Evolutionary conservation across 1,139 yeast species (phyloP).

Genomic region (Nakaseomyces kungkrabaensis): DNA sequence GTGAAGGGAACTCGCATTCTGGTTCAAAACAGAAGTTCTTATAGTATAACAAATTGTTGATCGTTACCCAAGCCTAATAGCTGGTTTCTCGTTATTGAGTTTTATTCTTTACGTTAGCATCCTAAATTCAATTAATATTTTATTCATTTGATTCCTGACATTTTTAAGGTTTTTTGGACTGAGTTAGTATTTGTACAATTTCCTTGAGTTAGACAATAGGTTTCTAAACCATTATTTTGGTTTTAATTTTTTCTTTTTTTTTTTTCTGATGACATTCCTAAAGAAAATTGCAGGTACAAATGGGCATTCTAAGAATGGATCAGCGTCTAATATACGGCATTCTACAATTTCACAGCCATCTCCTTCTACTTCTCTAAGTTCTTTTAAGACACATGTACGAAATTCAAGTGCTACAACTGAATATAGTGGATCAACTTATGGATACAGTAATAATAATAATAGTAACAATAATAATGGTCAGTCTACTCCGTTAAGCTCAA

Average conservation of each 20-base stretch:
- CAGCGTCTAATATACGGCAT: conserved; percentile 13
- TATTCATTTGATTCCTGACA: too few relatives aligned
- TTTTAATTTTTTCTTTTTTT: background rate
- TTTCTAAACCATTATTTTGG: too few relatives aligned
- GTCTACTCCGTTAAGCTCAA: background rate
- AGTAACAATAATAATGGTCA: background rate
- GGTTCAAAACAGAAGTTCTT: too few relatives aligned
- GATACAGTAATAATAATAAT: background rate
- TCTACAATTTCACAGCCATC: conserved; percentile 14
- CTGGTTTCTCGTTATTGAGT: too few relatives aligned
- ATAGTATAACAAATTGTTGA: too few relatives aligned
- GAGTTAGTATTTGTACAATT: too few relatives aligned
- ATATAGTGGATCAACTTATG: background rate
- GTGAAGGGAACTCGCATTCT: too few relatives aligned
- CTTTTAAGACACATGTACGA: background rate
- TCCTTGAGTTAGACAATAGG: too few relatives aligned
- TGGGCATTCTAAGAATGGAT: conserved; percentile 19
- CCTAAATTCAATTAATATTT: too few relatives aligned
- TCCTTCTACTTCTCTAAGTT: conserved; percentile 7
- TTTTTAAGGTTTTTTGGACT: too few relatives aligned
- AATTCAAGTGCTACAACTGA: background rate
- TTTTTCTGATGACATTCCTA: conserved; percentile 18
- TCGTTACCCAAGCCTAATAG: too few relatives aligned
- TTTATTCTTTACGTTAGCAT: too few relatives aligned
- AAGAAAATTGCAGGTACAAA: conserved; percentile 17